Evolutionary conservation across 495 filamentous ascomycete genomes (phyloP), one percentile per base, ranked within the genome.

Genomic region (Extremus antarcticus): DNA sequence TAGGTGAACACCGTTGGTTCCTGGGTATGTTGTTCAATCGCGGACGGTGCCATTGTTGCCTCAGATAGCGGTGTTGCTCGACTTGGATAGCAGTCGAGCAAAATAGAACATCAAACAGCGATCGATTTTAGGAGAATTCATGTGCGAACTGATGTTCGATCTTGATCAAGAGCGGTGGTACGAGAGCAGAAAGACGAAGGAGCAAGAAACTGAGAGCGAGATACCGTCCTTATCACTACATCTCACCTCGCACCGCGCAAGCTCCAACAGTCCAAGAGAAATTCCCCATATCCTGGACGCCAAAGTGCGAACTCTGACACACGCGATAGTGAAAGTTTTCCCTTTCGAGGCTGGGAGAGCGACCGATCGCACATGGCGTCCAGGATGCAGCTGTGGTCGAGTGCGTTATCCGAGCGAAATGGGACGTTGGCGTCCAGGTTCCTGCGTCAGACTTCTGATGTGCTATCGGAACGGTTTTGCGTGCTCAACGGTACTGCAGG

Each of bases 1-100:
- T 55, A 54, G 45, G 35, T 48, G 39, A 55, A 54, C 17, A 53
- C 23, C 2, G 51, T 11, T 22, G 35, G 56, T 13, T 55, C 55
- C 2, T 24, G 35, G 13, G 52, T 1, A 32, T 16, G 10, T 8
- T 17, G 3, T 43, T 55, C 52, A 29, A 46, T 53, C 15, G 53
- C 47, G 15, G 40, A 35, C 7, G 59, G 59, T 47, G 59, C 59
- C 59, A 62, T 62, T 50, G 47, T 21, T 16, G 16, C 23, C n/a
- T 50, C 25, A 50, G 11, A 50, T 29, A 9, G 47, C 23, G 21
- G 25, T 32, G 20, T 50, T 32, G 47, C 47, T 50, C 47, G 47
- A 50, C 47, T 50, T 50, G 23, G 23, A 32, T 17, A 50, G 47
- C 25, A 50, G 47, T 20, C 47, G 47, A 50, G 47, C 47, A 20